Conservation (phyloP, 495 filamentous ascomycete genomes). For the Amorphotheca resinae region DNA sequence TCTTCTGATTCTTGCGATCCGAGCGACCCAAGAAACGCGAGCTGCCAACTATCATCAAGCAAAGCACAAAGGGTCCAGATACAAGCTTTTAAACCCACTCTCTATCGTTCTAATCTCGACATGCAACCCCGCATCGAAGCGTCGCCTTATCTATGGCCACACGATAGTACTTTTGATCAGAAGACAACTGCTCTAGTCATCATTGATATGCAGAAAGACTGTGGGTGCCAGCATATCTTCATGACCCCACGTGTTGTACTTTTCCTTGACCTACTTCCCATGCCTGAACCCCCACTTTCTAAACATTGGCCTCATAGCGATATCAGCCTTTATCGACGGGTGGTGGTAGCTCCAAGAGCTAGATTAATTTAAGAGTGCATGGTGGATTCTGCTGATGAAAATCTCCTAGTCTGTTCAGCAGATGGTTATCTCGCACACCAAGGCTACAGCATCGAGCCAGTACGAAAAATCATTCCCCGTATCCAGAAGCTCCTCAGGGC, state of each 20-base stretch:
- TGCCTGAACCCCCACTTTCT: not conserved
- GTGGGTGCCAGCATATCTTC: slow-evolving; percentile 25
- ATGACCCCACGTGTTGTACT: slow-evolving; percentile 3
- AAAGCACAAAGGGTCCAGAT: not conserved
- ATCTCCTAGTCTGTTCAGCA: slow-evolving; percentile 37
- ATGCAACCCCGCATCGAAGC: slow-evolving; percentile 31
- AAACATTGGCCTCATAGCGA: slow-evolving; percentile 1
- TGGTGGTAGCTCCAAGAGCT: too few relatives aligned
- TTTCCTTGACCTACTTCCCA: not conserved
- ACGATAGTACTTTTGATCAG: slow-evolving; percentile 42
- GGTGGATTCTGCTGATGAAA: too few relatives aligned
- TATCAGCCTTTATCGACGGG: too few relatives aligned
- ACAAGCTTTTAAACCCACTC: not conserved
- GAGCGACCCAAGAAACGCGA: not conserved
- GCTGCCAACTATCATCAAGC: not conserved
- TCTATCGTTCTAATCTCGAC: not conserved
- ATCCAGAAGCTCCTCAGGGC: slow-evolving; percentile 39
- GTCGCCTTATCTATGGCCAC: slow-evolving; percentile 50
- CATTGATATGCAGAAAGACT: slow-evolving; percentile 66
- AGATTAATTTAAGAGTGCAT: too few relatives aligned
- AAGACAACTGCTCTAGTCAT: slow-evolving; percentile 52
- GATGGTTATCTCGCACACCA: slow-evolving; percentile 49
- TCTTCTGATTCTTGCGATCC: not conserved
- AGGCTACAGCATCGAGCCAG: slow-evolving; percentile 42
- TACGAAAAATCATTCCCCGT: slow-evolving; percentile 42